Conservation (phyloP, 768 basidiomycete species). For the Rubroboletus pulcherrimus region DNA sequence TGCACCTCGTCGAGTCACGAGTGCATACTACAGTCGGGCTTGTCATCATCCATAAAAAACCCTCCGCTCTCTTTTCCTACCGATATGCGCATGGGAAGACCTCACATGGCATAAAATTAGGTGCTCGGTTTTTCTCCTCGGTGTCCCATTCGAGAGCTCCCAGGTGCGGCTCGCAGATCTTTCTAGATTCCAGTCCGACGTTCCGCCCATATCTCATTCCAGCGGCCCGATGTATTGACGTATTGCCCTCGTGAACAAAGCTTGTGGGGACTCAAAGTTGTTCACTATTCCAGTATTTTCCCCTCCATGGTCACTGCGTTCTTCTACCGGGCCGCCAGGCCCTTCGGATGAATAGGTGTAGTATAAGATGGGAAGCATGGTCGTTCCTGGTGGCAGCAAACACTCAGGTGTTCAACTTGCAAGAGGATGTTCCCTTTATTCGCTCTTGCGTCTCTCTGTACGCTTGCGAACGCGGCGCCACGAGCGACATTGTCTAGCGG, state of each 20-base stretch:
- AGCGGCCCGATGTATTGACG: not conserved
- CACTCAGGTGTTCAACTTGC: not conserved
- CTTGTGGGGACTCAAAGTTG: not conserved
- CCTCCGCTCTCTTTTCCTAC: not conserved
- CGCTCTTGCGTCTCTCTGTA: not conserved
- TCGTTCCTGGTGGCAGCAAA: not conserved
- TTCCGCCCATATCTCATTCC: not conserved
- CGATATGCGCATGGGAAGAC: not conserved
- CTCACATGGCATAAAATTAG: not conserved
- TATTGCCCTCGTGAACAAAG: not conserved
- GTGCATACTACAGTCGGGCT: not conserved
- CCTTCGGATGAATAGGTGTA: not conserved
- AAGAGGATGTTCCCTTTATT: not conserved
- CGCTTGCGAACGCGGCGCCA: slow-evolving; percentile 3
- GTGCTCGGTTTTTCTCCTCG: not conserved
- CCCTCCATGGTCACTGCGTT: not conserved
- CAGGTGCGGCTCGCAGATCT: not conserved
- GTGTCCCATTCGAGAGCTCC: not conserved
- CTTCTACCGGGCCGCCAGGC: not conserved
- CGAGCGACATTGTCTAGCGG: not conserved
- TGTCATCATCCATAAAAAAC: not conserved
- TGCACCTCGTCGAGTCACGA: not conserved
- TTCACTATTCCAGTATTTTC: not conserved
- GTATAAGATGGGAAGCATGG: not conserved
- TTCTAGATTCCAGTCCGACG: not conserved